These are phyloP conservation scores for Dendrobium catenatum DNA, from an alignment of 106 monocot genomes.

Conservation along the genomic window DNA sequence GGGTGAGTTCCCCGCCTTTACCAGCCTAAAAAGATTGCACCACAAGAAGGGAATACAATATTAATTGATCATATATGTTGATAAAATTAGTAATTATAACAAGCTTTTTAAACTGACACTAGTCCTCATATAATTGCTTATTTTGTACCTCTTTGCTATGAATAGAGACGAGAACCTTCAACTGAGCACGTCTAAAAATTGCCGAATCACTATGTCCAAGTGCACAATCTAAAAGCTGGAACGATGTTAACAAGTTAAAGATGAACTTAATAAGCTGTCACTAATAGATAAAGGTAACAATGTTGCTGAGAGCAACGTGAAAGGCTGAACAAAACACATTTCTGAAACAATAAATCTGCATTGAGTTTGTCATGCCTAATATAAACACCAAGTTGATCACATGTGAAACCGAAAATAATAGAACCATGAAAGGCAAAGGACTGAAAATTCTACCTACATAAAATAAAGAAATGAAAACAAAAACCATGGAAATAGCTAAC, in stretches of 20 bases:
- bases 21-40: conserved; percentile 53
- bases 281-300: neutral
- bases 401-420: neutral
- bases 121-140: neutral
- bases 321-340: neutral
- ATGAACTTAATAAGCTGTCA: neutral
- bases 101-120: neutral
- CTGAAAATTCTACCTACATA: neutral
- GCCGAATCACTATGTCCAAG: conserved; percentile 98
- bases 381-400: neutral
- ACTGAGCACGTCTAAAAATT: conserved; percentile 93
- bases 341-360: neutral
- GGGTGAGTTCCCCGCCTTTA: conserved; percentile 87
- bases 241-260: conserved; percentile 5
- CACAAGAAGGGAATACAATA: neutral
- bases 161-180: conserved; percentile 88
- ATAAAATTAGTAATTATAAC: neutral
- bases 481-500: neutral
- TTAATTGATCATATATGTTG: neutral
- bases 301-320: neutral
- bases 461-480: neutral
- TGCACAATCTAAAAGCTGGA: conserved; percentile 79
- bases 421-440: neutral
- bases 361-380: neutral
- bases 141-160: conserved; percentile 85